Base-by-base conservation (phyloP, 495 filamentous ascomycete species). In the Daldinia grandis region DNA sequence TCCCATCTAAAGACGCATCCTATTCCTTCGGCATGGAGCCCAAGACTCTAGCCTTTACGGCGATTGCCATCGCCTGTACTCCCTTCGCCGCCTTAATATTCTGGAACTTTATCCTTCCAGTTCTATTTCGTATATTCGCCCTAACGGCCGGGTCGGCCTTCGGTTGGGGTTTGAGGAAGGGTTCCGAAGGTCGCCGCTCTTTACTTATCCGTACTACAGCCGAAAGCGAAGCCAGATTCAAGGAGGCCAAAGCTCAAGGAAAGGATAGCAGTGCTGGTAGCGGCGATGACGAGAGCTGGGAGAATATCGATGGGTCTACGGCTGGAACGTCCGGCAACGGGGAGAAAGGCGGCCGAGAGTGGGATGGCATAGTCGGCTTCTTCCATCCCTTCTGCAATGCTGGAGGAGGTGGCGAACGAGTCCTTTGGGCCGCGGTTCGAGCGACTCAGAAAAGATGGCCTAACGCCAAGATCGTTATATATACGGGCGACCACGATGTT, bases 301-400 rank as follows among this genome's bases (percentile, higher is more conserved):
- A 95, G 78, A 90, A 89, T 75, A 86, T 93, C 21, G 89, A 92
- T 57, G 80, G 81, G 49, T 81, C 86, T 67, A 78, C 79, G 27
- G 76, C 80, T 7, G 86, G 84, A 38, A 81, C 81, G 44, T 82
- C 84, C 5, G 78, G 80, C 33, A 88, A 88, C 68, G 84, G 86
- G 25, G 83, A 79, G 73, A 84, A 82, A 68, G 80, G 70, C n/a
- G 78, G 79, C 60, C 71, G 82, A 76, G 87, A 91, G 12, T 97
- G 91, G 91, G 83, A 90, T 68, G 94, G 94, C 4, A 81, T 97
- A 30, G 88, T 97, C 40, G 95, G 94, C 17, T 98, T 99, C 86
- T 97, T 99, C 75, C 95, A 99, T 77, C 95, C 95, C 9, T 98
- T 97, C 79, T 97, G 93, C 79, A 98, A 98, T 81, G 96, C 95